phyloP scores from a whole-genome alignment of 129 eudicot genomes.

The Helianthus tuberosus region DNA sequence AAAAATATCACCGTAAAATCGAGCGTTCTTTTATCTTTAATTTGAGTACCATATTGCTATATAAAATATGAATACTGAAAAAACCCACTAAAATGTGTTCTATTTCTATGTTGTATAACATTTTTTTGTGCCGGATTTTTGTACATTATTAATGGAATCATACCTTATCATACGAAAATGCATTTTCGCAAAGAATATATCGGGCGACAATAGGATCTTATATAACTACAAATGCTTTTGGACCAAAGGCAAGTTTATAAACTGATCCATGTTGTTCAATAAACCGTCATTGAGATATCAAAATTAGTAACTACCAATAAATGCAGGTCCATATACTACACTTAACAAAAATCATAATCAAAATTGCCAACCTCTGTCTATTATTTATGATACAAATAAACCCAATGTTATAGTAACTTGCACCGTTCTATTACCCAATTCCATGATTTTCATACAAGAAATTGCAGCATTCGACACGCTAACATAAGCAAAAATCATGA shows the following conservation, averaged over 20 bases:
- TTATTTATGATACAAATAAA: not conserved
- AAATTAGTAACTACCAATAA: conserved; percentile 20
- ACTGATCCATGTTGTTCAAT: conserved; percentile 87
- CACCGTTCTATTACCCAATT: not conserved
- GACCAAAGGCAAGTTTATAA: conserved; percentile 98
- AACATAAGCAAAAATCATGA: not conserved
- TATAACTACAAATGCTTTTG: conserved; percentile 95
- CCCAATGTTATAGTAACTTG: not conserved
- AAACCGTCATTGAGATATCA: conserved; percentile 23
- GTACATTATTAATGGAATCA: not conserved
- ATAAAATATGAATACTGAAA: too few relatives aligned
- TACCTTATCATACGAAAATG: conserved; percentile 98
- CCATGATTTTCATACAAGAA: not conserved
- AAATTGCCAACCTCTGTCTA: conserved; percentile 5
- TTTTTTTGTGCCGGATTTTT: too few relatives aligned
- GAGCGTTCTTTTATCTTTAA: too few relatives aligned
- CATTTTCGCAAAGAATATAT: conserved; percentile 94
- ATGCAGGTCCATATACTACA: not conserved
- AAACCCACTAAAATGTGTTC: too few relatives aligned
- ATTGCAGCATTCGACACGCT: not conserved
- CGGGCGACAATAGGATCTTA: conserved; percentile 97
- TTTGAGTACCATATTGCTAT: too few relatives aligned
- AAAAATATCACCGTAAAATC: too few relatives aligned
- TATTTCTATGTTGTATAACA: too few relatives aligned
- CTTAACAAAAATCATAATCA: conserved; percentile 5